Evolutionary conservation across 176 grass and related monocot species (phyloP).

Genomic region (Avena atlantica): DNA sequence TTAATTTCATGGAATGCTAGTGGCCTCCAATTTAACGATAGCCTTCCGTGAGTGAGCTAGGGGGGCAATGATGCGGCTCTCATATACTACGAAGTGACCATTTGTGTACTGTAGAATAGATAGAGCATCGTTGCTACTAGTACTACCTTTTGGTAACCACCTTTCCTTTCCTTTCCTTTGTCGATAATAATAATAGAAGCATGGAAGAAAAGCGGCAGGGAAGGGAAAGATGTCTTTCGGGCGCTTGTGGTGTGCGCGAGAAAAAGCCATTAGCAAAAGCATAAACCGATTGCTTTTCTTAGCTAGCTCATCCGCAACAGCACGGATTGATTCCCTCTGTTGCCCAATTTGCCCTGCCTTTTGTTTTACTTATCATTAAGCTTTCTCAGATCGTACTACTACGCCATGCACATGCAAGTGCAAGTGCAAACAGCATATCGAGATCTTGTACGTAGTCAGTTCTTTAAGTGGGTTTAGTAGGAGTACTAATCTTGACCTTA

Average conservation of each 20-base stretch:
- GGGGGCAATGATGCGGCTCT: slow-evolving; percentile 35
- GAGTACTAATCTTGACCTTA: background rate
- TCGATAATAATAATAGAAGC: background rate
- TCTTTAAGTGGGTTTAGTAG: background rate
- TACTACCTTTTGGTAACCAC: background rate
- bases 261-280: slow-evolving; percentile 29
- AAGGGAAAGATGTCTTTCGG: slow-evolving; percentile 35
- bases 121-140: background rate
- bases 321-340: slow-evolving; percentile 20
- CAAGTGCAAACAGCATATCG: background rate
- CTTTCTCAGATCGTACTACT: slow-evolving; percentile 7
- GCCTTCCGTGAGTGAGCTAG: no score
- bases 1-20: no score
- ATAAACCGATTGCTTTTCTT: slow-evolving; percentile 4
- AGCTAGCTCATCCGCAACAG: background rate
- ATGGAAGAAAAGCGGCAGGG: background rate
- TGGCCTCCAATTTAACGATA: no score
- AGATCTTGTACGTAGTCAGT: background rate
- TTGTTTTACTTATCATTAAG: background rate
- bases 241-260: slow-evolving; percentile 14
- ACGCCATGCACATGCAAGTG: slow-evolving; percentile 6
- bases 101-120: background rate
- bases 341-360: background rate
- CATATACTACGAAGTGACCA: slow-evolving; percentile 16
- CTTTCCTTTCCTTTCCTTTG: background rate